phyloP scores from a whole-genome alignment of 257 asterid species.

The Solanum pimpinellifolium region DNA sequence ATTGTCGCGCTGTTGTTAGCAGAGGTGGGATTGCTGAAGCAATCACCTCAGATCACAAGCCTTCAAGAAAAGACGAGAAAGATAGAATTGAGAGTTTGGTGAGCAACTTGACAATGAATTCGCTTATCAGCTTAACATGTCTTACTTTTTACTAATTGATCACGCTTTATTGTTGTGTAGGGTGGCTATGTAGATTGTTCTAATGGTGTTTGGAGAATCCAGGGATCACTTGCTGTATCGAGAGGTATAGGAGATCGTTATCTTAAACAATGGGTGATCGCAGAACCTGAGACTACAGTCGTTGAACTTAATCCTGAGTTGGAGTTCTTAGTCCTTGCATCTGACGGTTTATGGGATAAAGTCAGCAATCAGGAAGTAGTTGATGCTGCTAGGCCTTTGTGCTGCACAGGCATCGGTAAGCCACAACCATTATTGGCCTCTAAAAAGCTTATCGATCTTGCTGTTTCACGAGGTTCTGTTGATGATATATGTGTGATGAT shows the following conservation, averaged over 20 bases:
- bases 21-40: slow-evolving; percentile 59
- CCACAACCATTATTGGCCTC: slow-evolving; percentile 44
- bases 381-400: slow-evolving; percentile 44
- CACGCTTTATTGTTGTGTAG: slow-evolving; percentile 13
- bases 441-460: slow-evolving; percentile 51
- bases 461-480: slow-evolving; percentile 61
- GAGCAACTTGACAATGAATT: slow-evolving; percentile 7
- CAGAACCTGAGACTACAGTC: slow-evolving; percentile 67
- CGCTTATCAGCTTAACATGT: neutral
- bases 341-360: slow-evolving; percentile 97
- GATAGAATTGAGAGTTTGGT: slow-evolving; percentile 55
- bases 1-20: slow-evolving; percentile 80
- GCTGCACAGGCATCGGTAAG: slow-evolving; percentile 25
- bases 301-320: slow-evolving; percentile 31
- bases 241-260: slow-evolving; percentile 76
- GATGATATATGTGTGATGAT: slow-evolving; percentile 77
- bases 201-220: slow-evolving; percentile 62
- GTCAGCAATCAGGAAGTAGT: slow-evolving; percentile 81
- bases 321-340: slow-evolving; percentile 83
- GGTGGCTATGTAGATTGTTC: slow-evolving; percentile 74
- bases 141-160: neutral
- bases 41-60: slow-evolving; percentile 78
- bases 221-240: slow-evolving; percentile 83
- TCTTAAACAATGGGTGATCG: slow-evolving; percentile 75
- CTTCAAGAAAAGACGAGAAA: slow-evolving; percentile 63